These are phyloP conservation scores for Moesziomyces globuligerus DNA, from an alignment of 1,284 basidiomycete genomes.

Conservation along the genomic window DNA sequence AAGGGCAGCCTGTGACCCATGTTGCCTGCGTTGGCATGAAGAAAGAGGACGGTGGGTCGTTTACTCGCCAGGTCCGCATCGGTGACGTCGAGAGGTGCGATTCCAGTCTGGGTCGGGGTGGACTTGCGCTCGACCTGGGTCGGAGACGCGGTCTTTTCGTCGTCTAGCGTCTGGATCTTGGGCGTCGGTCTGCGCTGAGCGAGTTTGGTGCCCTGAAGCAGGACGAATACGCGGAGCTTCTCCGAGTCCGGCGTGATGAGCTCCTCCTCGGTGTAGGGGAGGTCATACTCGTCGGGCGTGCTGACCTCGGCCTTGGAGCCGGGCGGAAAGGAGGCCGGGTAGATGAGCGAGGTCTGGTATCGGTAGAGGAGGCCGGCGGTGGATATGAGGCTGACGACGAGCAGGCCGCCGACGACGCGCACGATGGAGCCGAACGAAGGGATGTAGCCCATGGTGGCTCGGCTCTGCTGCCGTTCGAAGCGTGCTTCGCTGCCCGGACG, in stretches of 20 bases:
- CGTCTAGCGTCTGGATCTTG: conserved; percentile 14
- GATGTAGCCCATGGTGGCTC: conserved; percentile 39
- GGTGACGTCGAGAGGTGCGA: conserved; percentile 7
- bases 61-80: conserved; percentile 34
- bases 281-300: conserved; percentile 59
- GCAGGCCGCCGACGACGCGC: conserved; percentile 45
- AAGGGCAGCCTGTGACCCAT: conserved; percentile 84
- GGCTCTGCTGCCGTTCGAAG: neutral
- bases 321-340: conserved; percentile 60
- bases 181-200: conserved; percentile 4
- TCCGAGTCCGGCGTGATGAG: conserved; percentile 62
- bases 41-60: conserved; percentile 59
- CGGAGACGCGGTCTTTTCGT: conserved; percentile 15
- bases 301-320: conserved; percentile 58
- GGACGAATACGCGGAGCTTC: conserved; percentile 55
- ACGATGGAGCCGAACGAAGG: conserved; percentile 39
- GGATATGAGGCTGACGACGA: conserved; percentile 53
- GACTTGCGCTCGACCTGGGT: conserved; percentile 23
- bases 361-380: conserved; percentile 63
- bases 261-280: conserved; percentile 58
- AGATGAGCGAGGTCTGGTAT: conserved; percentile 64
- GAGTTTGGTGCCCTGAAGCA: conserved; percentile 52
- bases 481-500: too few relatives aligned
- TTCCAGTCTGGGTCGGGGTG: conserved; percentile 30
- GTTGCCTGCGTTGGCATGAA: conserved; percentile 66